Base-by-base conservation (phyloP, 768 basidiomycete species). In the Rickenella mellea region DNA sequence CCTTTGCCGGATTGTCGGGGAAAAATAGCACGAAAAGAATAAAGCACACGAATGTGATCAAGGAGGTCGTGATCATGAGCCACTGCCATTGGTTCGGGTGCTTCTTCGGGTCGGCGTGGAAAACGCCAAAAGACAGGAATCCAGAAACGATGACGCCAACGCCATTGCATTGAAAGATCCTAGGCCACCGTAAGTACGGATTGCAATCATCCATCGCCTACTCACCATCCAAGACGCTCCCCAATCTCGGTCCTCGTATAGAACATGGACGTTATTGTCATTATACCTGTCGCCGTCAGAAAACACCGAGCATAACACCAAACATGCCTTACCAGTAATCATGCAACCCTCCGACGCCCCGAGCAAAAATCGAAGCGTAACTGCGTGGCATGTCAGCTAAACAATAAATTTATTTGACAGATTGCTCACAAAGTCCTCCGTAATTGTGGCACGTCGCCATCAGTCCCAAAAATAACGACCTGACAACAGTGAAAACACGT, bases 231-330 rank as follows among this genome's bases (percentile, higher is more conserved):
- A 38, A 54, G 37, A 20, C 52, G 48, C 28, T 49, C 45, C 22
- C 44, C 51, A 21, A 49, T 48, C 40, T 54, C 52, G 12, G 39
- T 47, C 25, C 47, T 51, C 3, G 48, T 53, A 31, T 49, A 51
- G 43, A 53, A 55, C 52, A 49, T 47, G 21, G 45, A 45, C 4
- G 45, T 48, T 24, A 55, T 41, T 41, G 53, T 41, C 46, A 55
- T 47, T 22, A 55, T 52, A 40, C 28, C 84, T 1, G 85, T 78
- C 0, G 83, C n/a, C n/a, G n/a, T n/a, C n/a, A n/a, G n/a, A n/a
- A n/a, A n/a, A n/a, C n/a, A n/a, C n/a, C n/a, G n/a, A n/a, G n/a
- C n/a, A n/a, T n/a, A n/a, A n/a, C n/a, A n/a, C n/a, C n/a, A n/a
- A n/a, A n/a, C n/a, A n/a, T n/a, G n/a, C n/a, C n/a, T n/a, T n/a